phyloP scores from a whole-genome alignment of 805 yeast genomes.

The Spathaspora girioi region DNA sequence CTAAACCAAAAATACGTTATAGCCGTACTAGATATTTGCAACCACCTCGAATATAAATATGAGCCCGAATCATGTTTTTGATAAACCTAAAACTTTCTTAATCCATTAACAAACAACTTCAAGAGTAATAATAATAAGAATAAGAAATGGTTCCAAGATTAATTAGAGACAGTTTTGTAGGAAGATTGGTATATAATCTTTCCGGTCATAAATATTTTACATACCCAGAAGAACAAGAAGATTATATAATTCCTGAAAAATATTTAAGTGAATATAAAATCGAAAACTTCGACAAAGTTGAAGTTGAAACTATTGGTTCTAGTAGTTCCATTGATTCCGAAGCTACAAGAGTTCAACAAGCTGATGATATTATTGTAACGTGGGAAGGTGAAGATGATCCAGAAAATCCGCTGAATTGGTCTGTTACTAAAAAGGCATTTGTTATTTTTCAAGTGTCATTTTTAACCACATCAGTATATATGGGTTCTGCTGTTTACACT shows the following conservation, averaged over 20 bases:
- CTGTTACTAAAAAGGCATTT: conserved; percentile 33
- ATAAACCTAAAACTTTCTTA: background rate
- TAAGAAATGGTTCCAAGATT: conserved; percentile 11
- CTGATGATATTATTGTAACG: conserved; percentile 11
- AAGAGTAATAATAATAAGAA: background rate
- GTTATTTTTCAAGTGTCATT: conserved; percentile 38
- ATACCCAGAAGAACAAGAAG: conserved; percentile 23
- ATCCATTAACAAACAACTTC: background rate
- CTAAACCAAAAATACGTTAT: background rate
- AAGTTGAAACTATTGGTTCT: conserved; percentile 1
- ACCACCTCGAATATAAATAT: background rate
- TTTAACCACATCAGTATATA: conserved; percentile 48
- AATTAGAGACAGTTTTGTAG: conserved; percentile 29
- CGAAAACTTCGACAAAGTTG: conserved; percentile 1
- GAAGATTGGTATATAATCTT: conserved; percentile 21
- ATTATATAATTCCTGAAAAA: conserved; percentile 23
- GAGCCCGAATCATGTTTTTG: background rate
- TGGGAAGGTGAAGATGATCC: conserved; percentile 49
- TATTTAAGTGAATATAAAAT: conserved; percentile 10
- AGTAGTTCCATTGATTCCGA: background rate
- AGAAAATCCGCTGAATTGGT: conserved; percentile 58
- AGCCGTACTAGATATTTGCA: background rate
- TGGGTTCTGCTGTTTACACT: conserved; percentile 54
- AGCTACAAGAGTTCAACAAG: background rate
- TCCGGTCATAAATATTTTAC: conserved; percentile 19